Evolutionary conservation across 768 basidiomycete genomes (phyloP), one percentile per base, ranked within the genome.

Genomic region (Kwoniella sp.): DNA sequence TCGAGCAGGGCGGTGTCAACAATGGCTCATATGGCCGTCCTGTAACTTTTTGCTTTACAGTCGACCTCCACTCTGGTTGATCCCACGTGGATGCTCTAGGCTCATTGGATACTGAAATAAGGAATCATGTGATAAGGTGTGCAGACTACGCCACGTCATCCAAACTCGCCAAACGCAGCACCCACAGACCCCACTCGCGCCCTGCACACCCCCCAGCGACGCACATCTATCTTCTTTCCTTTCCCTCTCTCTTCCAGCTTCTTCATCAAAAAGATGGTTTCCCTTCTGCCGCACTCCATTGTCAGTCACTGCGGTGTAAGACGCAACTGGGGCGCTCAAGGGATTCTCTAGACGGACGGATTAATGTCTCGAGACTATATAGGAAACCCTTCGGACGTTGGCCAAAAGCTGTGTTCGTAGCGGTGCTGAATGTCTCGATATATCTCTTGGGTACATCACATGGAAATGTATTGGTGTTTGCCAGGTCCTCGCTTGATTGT

Each of bases 311-410:
- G 27, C 42, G 29, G 31, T 26, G 27, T 32, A 19, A 12, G 25
- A 54, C 52, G 43, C 31, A 29, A 19, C 10, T 10, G 41, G 45
- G 46, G 52, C 52, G 52, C 52, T 54, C 45, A 49, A 32, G 46
- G 39, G 31, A 42, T 48, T 60, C 63, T 65, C 66, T 63, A 68
- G 66, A 68, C 66, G 66, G 46, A 65, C 63, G 66, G 66, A 68
- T 68, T 68, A 68, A 65, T 63, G 66, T 52, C 66, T 68, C 66
- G 66, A 57, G 52, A 48, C 46, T 52, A 54, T 57, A 50, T 68
- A 68, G 66, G 66, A 68, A 68, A 61, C 65, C 50, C 42, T 44
- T 53, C 46, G 28, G 29, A 37, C 45, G 34, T 46, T 48, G 29
- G 29, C 26, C 29, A 25, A 39, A 37, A 23, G 43, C 26, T 48